Base-by-base conservation (phyloP, 345 rosid genomes). In the Acer saccharum region DNA sequence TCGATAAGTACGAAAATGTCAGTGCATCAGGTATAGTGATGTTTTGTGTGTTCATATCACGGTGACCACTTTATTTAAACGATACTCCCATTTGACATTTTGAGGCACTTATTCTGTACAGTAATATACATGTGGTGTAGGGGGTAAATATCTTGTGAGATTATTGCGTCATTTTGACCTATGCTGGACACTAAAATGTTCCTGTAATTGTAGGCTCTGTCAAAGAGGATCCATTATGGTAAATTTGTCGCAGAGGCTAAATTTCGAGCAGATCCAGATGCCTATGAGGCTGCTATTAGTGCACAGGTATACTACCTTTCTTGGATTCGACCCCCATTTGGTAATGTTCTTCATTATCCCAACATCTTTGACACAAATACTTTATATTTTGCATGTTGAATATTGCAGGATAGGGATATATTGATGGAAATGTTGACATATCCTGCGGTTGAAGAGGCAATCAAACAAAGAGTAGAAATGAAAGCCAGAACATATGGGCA, bases 211-310 rank as follows among this genome's bases (percentile, higher is more conserved):
- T 89, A 96, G 98, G 89, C 90, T 73, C 89, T 96, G 60, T 96
- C 98, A 20, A 96, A 90, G 89, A 89, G 99, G 85, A 90, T 96
- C 27, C 99, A 94, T 80, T 96, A 96, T 46, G 98, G 98, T 61
- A 94, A 94, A 85, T 94, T 81, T 80, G 98, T 96, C 1, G 99
- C 99, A 3, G 99, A 96, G 78, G 94, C 97, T 65, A 96, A 94
- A 83, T 96, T 87, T 78, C 94, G 41, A 73, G 93, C 88, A 16
- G 78, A 88, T 52, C 95, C 99, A 4, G 87, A 88, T 71, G 90
- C 81, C 23, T 92, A 96, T 12, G 74, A 81, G 76, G 76, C 83
- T 1, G 93, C 97, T 60, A 96, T 96, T 73, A 83, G 63, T 80
- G 93, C 87, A 80, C 95, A 94, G 87, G 97, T 88, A 75, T 18